Evolutionary conservation across 2,329 filamentous ascomycete genomes (phyloP).

Genomic region (Anthostomella pinea): DNA sequence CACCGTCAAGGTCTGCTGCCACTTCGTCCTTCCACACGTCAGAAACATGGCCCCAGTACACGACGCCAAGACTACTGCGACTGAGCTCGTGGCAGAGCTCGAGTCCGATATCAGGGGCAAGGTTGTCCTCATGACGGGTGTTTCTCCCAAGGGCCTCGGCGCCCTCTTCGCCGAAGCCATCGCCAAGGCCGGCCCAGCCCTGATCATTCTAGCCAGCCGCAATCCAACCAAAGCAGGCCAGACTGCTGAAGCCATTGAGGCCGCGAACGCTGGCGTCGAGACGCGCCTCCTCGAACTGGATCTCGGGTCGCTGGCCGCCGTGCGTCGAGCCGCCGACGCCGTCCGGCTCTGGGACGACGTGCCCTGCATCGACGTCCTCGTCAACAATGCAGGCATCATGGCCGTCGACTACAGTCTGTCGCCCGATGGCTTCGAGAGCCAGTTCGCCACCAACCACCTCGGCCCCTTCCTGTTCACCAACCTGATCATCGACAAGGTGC

Average conservation of each 20-base stretch:
- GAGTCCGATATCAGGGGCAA: too few species aligned
- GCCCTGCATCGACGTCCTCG: slow-evolving; percentile 12
- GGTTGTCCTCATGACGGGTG: too few species aligned
- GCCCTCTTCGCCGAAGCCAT: slow-evolving; percentile 34
- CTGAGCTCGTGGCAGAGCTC: too few species aligned
- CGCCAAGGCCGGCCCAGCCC: slow-evolving; percentile 37
- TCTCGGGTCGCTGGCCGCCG: slow-evolving; percentile 8
- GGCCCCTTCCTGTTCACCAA: slow-evolving; percentile 41
- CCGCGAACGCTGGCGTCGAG: slow-evolving; percentile 31
- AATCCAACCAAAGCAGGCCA: slow-evolving; percentile 37
- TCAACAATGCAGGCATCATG: slow-evolving; percentile 37
- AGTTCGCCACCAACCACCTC: slow-evolving; percentile 37
- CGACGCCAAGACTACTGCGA: too few species aligned
- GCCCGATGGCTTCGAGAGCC: slow-evolving; percentile 38
- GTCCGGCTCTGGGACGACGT: slow-evolving; percentile 34
- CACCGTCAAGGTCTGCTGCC: too few species aligned
- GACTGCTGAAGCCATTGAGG: slow-evolving; percentile 35
- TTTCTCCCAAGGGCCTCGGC: too few species aligned
- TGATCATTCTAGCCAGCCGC: slow-evolving; percentile 47
- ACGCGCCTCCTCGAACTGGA: slow-evolving; percentile 30
- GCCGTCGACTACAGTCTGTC: slow-evolving; percentile 26
- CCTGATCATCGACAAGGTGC: slow-evolving; percentile 32
- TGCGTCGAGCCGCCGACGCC: slow-evolving; percentile 34
- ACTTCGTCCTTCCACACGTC: too few species aligned
- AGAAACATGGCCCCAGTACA: too few species aligned